Evolutionary conservation across 441 rosid species (phyloP).

Genomic region (Populus trichocarpa): DNA sequence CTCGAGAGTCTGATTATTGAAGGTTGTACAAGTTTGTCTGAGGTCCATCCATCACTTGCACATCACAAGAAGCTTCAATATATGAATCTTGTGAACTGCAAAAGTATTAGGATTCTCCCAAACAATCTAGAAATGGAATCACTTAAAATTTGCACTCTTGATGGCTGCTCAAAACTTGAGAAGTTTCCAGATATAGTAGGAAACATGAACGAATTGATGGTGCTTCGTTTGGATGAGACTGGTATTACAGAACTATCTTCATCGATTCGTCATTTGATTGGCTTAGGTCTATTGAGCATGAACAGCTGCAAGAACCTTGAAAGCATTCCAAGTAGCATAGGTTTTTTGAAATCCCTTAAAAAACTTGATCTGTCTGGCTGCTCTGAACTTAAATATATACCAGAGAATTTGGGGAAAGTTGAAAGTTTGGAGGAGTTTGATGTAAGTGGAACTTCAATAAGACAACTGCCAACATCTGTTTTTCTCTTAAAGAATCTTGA

Average conservation of each 20-base stretch:
- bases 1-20: background rate
- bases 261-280: background rate
- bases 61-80: slow-evolving; percentile 23
- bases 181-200: slow-evolving; percentile 19
- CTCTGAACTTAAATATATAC: slow-evolving; percentile 10
- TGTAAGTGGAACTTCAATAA: slow-evolving; percentile 14
- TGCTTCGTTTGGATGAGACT: slow-evolving; percentile 15
- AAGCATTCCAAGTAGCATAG: background rate
- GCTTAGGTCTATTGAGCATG: background rate
- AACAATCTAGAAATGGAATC: background rate
- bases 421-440: slow-evolving; percentile 13
- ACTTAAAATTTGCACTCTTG: background rate
- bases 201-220: slow-evolving; percentile 12
- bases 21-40: background rate
- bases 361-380: background rate
- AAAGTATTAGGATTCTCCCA: background rate
- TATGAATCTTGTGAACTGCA: background rate
- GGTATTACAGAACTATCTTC: slow-evolving; percentile 6
- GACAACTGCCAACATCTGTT: slow-evolving; percentile 11
- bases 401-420: slow-evolving; percentile 9
- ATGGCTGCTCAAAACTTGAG: slow-evolving; percentile 12
- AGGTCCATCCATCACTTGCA: background rate
- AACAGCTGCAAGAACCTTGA: background rate
- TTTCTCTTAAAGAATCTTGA: slow-evolving; percentile 7
- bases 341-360: slow-evolving; percentile 1